These are phyloP conservation scores for Camellia granthamiana DNA, from an alignment of 148 eudicot species.

Conservation along the genomic window DNA sequence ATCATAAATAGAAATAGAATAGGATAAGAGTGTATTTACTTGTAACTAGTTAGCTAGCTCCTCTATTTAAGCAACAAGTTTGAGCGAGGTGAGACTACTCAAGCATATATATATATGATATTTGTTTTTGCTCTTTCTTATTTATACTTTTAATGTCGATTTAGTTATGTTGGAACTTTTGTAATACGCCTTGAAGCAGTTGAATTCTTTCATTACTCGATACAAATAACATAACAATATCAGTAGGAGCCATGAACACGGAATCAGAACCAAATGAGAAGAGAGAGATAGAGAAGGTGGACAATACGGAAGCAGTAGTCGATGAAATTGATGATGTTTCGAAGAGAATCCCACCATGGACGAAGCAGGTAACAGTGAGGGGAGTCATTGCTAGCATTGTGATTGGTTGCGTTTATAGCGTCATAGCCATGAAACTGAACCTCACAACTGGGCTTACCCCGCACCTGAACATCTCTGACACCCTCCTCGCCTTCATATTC, in stretches of 20 bases:
- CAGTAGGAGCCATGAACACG: not conserved
- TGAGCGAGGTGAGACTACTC: not conserved
- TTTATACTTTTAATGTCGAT: too few relatives aligned
- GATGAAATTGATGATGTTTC: constrained; percentile 10
- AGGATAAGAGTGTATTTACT: too few relatives aligned
- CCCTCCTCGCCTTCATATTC: constrained; percentile 69
- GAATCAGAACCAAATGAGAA: not conserved
- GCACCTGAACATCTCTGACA: constrained; percentile 75
- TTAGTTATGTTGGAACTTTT: too few relatives aligned
- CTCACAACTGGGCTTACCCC: constrained; percentile 79
- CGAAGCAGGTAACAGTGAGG: constrained; percentile 59
- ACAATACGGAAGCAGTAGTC: constrained; percentile 3
- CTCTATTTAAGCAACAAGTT: not conserved
- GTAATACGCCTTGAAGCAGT: not conserved
- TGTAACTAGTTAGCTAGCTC: not conserved
- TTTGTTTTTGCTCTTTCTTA: not conserved
- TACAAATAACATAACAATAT: not conserved
- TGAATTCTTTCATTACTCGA: not conserved
- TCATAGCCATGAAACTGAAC: constrained; percentile 73
- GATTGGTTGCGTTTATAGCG: constrained; percentile 57
- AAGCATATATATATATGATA: not conserved
- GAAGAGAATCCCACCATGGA: constrained; percentile 62
- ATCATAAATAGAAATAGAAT: too few relatives aligned
- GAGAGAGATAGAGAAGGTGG: constrained; percentile 29
- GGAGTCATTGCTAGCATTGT: constrained; percentile 55